Percentiles rank a stretch among this genome's conserved stretches.
Evolutionary conservation across 2,329 filamentous ascomycete species (phyloP).

Genomic region (Eurotiales sp.): DNA sequence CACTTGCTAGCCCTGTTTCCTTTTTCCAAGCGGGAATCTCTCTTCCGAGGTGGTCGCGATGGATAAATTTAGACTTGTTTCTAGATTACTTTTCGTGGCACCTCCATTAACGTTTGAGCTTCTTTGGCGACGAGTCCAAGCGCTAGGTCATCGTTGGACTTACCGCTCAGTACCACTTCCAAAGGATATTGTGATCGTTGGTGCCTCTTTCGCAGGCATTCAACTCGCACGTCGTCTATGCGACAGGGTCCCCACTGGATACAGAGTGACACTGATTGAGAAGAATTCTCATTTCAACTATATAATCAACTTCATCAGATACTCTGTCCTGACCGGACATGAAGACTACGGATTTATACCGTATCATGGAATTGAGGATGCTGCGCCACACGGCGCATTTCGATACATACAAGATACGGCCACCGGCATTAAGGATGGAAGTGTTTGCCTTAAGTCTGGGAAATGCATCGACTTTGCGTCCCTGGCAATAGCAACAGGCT

Average conservation of each 20-base stretch:
- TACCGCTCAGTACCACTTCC: conserved; percentile 1
- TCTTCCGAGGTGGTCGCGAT: conserved; percentile 18
- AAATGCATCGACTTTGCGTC: conserved; percentile 1
- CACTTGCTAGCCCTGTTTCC: too few relatives aligned
- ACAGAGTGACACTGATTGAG: conserved; percentile 5
- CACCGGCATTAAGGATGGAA: neutral
- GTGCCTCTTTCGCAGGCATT: conserved; percentile 5
- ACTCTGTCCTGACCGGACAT: conserved; percentile 5
- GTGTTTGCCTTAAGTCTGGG: neutral
- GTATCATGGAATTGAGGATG: neutral
- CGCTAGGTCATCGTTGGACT: neutral
- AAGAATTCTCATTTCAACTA: conserved; percentile 10
- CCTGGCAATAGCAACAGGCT: neutral
- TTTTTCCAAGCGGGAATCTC: too few relatives aligned
- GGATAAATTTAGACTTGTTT: neutral
- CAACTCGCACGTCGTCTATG: neutral
- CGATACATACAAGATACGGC: conserved; percentile 1
- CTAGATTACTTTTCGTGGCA: neutral
- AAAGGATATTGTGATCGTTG: conserved; percentile 7
- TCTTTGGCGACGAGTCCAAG: neutral
- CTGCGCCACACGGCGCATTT: neutral
- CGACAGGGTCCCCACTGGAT: conserved; percentile 1
- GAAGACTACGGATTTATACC: conserved; percentile 8
- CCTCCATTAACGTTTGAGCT: neutral
- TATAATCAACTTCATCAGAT: conserved; percentile 6